Base-by-base conservation (phyloP, 768 basidiomycete species). In the Scleroderma citrinum region DNA sequence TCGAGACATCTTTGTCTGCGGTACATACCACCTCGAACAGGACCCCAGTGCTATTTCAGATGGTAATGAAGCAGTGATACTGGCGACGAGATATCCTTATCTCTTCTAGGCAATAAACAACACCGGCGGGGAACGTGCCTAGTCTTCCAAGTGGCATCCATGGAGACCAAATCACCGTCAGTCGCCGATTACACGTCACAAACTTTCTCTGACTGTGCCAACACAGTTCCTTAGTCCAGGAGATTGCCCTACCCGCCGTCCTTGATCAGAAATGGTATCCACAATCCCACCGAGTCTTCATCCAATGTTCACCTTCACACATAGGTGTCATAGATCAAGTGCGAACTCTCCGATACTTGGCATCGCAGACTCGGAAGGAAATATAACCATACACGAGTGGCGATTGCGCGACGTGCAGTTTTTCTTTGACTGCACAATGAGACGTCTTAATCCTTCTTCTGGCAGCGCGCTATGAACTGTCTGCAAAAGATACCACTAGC, bases 191-290 rank as follows among this genome's bases (percentile, higher is more conserved):
- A 17, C 13, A 7, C 30, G 30, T 21, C 38, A 40, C 13, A 12
- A 36, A 50, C 50, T 4, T 47, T 31, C 14, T 44, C 24, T 10
- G 12, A 29, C 17, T 30, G 30, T 20, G 26, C 8, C 5, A 21
- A 44, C 12, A 43, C 50, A 85, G 85, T 49, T 67, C 68, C 5
- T 77, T 84, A 58, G 61, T 86, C 2, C 86, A 95, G 56, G 69
- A 83, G 14, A 73, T 91, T 30, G 71, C 82, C 47, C 66, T 87
- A 16, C 84, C 92, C 2, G 96, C 92, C 7, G 77, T 99, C 24
- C 76, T 87, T 21, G 96, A 99, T 64, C 82, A 92, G 78, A 97
- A 97, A 76, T 99, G 96, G 96, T 93, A 60, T 56, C 52, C 46
- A n/a, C 17, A 7, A 14, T 5, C 26, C 21, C 14, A 7, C 10